These are phyloP conservation scores for Phytophthora cryptogea DNA, from an alignment of 352 stramenopile genomes.

Conservation along the genomic window DNA sequence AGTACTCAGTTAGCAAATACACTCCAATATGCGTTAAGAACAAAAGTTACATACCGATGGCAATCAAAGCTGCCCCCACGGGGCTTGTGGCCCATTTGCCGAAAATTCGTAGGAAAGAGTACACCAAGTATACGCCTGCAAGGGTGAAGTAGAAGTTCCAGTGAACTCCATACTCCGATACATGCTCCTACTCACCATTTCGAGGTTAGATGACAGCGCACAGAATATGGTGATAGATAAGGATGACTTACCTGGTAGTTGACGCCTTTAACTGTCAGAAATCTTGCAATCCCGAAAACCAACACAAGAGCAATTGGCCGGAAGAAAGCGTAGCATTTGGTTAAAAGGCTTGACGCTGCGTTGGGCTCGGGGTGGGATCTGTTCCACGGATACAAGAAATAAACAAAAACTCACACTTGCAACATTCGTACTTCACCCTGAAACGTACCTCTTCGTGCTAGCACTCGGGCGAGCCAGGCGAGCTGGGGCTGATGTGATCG, in stretches of 20 bases:
- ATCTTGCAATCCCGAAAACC: slow-evolving; percentile 69
- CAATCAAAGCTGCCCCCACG: slow-evolving; percentile 43
- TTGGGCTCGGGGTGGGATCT: slow-evolving; percentile 21
- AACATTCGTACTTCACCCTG: not conserved
- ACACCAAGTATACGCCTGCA: slow-evolving; percentile 76
- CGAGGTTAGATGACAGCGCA: slow-evolving; percentile 6
- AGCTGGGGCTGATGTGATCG: slow-evolving; percentile 74
- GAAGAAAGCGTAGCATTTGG: slow-evolving; percentile 58
- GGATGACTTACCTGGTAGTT: slow-evolving; percentile 73
- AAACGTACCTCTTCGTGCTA: slow-evolving; percentile 23
- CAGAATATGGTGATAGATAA: not conserved
- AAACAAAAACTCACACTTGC: not conserved
- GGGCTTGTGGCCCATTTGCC: slow-evolving; percentile 53
- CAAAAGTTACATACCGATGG: slow-evolving; percentile 35
- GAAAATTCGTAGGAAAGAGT: slow-evolving; percentile 58
- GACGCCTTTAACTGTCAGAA: slow-evolving; percentile 81
- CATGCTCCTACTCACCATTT: slow-evolving; percentile 82
- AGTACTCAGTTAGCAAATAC: too few relatives aligned
- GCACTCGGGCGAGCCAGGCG: slow-evolving; percentile 43
- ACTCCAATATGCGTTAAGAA: not conserved
- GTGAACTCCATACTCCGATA: slow-evolving; percentile 98
- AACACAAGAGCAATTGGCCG: slow-evolving; percentile 73
- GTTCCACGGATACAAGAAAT: not conserved
- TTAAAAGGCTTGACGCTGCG: slow-evolving; percentile 15
- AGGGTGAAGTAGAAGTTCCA: slow-evolving; percentile 99